These are phyloP conservation scores for Cryomyces minteri DNA, from an alignment of 495 filamentous ascomycete genomes.

Conservation along the genomic window DNA sequence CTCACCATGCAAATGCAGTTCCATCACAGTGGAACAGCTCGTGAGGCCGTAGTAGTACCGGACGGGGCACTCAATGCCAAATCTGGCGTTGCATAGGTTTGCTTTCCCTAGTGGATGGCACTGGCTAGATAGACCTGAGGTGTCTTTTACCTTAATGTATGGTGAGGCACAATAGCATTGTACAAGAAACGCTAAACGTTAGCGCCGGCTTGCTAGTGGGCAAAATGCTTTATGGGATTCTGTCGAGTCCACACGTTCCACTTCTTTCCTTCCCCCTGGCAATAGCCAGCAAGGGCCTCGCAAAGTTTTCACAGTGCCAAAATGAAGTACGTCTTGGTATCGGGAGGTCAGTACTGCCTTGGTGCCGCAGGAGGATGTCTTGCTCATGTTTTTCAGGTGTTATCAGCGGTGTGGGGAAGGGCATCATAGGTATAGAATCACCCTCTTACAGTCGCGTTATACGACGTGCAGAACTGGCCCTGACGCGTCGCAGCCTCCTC, in stretches of 20 bases:
- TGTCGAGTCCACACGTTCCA: not conserved
- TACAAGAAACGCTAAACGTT: no score
- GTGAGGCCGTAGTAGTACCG: no score
- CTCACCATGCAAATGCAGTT: no score
- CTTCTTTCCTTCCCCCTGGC: constrained; percentile 15
- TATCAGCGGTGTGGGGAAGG: constrained; percentile 70
- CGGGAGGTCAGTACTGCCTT: constrained; percentile 38
- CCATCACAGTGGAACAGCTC: no score
- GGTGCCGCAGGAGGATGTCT: not conserved
- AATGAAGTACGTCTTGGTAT: constrained; percentile 77
- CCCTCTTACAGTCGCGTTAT: constrained; percentile 1
- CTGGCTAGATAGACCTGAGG: no score
- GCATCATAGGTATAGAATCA: constrained; percentile 45
- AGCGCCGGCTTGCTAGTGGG: no score
- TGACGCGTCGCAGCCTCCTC: constrained; percentile 34
- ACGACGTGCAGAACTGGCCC: constrained; percentile 3
- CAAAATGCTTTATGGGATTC: no score
- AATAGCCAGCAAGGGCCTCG: constrained; percentile 7
- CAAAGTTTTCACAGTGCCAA: constrained; percentile 11
- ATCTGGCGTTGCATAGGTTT: no score
- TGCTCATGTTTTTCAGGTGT: constrained; percentile 32
- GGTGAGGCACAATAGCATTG: no score
- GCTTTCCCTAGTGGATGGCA: no score
- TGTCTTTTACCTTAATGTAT: no score
- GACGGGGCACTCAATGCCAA: no score